Base-by-base conservation (phyloP, 768 basidiomycete genomes). In the Gelatoporia subvermispora region DNA sequence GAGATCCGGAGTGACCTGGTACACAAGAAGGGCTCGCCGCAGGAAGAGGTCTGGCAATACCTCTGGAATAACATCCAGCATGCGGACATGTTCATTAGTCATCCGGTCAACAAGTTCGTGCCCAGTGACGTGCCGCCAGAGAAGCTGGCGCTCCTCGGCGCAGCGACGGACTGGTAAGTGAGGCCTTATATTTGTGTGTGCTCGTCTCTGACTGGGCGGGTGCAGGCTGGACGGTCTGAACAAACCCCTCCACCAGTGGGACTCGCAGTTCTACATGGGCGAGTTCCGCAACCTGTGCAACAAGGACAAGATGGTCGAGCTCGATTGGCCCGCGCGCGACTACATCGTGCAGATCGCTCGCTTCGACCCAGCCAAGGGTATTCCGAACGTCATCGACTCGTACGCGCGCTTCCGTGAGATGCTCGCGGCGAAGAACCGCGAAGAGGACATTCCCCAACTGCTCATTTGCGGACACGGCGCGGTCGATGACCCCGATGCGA, bases 401-500 rank as follows among this genome's bases (percentile, higher is more conserved):
- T 97, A 95, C 64, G 76, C 81, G 53, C 81, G 82, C 63, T 85
- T 95, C 78, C 82, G 93, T 58, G 71, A 77, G 51, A 72, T 84
- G 21, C 74, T 92, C 53, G 66, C 68, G 49, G 62, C 65, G 44
- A 70, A 71, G 18, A 69, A 76, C 5, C 58, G 77, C 41, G 59
- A 56, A 11, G 72, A 78, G 5, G 80, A 83, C 45, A 71, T 74
- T 37, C 89, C 89, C 48, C 89, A 92, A 64, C 67, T 92, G 55
- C 71, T 92, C 59, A 67, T 92, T 55, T 90, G 88, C 65, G 93
- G 93, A 18, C 93, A 96, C 63, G 92, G 92, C 46, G 88, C 87
- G 22, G 91, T 96, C 51, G 93, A 96, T 58, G 93, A 96, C 66
- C 93, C 92, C 15, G 92, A 96, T 72, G 92, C 92, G 13, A 89